Conservation (phyloP, 306 rosid species). For the Rosa rugosa region DNA sequence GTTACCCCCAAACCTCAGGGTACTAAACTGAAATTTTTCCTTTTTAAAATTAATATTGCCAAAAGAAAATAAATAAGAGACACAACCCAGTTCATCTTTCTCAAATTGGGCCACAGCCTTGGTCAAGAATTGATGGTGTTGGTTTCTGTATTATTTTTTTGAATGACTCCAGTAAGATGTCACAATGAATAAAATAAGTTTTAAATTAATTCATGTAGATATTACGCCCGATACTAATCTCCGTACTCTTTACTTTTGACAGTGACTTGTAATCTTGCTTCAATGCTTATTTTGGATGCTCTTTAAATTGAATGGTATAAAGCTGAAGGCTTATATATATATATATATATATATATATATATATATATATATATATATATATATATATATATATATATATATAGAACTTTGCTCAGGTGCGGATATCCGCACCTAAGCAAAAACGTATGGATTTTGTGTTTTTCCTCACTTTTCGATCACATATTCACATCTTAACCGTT, state of each 20-base stretch:
- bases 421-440: too few species aligned
- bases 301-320: not conserved
- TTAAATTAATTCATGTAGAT: not conserved
- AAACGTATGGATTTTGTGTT: too few species aligned
- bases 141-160: not conserved
- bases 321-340: slow-evolving; percentile 14
- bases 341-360: too few species aligned
- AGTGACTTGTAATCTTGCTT: not conserved
- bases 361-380: too few species aligned
- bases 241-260: not conserved
- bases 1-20: too few species aligned
- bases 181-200: not conserved
- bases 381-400: too few species aligned
- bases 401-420: too few species aligned
- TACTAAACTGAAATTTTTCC: too few species aligned
- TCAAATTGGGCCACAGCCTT: slow-evolving; percentile 1
- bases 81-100: not conserved
- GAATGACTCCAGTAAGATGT: not conserved
- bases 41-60: not conserved
- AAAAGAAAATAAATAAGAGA: slow-evolving; percentile 5
- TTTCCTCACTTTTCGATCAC: too few species aligned
- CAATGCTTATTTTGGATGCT: slow-evolving; percentile 6
- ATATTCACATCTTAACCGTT: too few species aligned
- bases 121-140: not conserved
- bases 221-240: not conserved